Base-by-base conservation (phyloP, 1,284 basidiomycete species). In the Ustilago hordei region DNA sequence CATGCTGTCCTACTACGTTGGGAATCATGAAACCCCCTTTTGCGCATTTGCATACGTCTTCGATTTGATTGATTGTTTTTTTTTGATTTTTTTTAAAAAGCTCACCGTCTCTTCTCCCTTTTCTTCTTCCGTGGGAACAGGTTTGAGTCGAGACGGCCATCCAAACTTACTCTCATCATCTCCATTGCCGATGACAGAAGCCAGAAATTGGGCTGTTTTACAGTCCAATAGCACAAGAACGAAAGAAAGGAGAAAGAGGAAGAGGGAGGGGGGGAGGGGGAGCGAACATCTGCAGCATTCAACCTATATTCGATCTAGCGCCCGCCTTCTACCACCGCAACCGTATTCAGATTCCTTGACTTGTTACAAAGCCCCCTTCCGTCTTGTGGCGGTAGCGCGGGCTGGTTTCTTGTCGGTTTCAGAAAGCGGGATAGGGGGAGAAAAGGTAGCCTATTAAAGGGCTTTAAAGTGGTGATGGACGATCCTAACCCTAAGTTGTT, bases 401-500 rank as follows among this genome's bases (percentile, higher is more conserved):
- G 3, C 8, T 48, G 38, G 9, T 53, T 11, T 9, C 32, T 48
- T 61, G 55, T 54, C 60, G 53, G 64, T 60, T 32, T 19, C 4
- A 12, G 34, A n/a, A 41, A 39, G 47, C 7, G 31, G 7, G 7
- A 34, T 39, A 28, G 31, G 28, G 41, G 31, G 1, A 15, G 17
- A 8, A 15, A 32, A 45, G 62, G 66, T 66, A 68, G 63, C 48
- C 55, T 23, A 36, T 2, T 19, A 13, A 28, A 17, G 7, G 48
- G 63, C 56, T 75, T 71, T 59, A 64, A 78, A 75, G 76, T 34
- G 76, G 76, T 78, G 36, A 36, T 55, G 32, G 76, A 78, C 76
- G 76, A 78, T 78, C 76, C 71, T 78, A 78, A 78, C 76, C 76
- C 76, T 78, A 78, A 78, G 76, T 78, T 78, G 52, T 36, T 69